Percentiles rank a stretch among this genome's conserved stretches.
These are phyloP conservation scores for Pseudogymnoascus sp. DNA, from an alignment of 2,329 filamentous ascomycete species.

Conservation along the genomic window DNA sequence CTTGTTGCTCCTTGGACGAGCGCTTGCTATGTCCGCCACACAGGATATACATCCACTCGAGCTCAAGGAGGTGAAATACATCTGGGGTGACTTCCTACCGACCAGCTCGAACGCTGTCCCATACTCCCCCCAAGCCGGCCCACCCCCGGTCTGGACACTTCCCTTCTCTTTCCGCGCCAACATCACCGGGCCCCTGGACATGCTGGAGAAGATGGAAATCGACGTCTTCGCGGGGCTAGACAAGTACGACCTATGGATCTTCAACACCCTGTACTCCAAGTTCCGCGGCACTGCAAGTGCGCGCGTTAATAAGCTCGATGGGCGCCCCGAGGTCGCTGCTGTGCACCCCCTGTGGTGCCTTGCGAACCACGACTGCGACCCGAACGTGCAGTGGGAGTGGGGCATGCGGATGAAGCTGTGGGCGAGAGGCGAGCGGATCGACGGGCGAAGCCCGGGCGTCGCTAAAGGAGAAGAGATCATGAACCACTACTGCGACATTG, in stretches of 20 bases:
- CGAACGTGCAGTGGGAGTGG: constrained; percentile 94
- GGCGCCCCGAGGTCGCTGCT: constrained; percentile 81
- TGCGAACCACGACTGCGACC: constrained; percentile 92
- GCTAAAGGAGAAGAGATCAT: constrained; percentile 74
- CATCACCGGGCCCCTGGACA: constrained; percentile 63
- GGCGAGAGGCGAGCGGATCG: constrained; percentile 50
- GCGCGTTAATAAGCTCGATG: constrained; percentile 64
- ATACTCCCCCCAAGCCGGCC: constrained; percentile 43
- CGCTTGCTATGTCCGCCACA: constrained; percentile 54
- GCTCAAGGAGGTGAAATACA: constrained; percentile 55
- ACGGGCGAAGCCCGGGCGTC: constrained; percentile 50
- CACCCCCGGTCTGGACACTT: constrained; percentile 56
- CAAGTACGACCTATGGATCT: constrained; percentile 66
- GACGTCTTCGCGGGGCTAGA: constrained; percentile 56
- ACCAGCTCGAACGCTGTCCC: constrained; percentile 44
- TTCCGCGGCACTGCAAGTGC: constrained; percentile 90
- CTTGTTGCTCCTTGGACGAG: constrained; percentile 51
- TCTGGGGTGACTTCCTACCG: constrained; percentile 60
- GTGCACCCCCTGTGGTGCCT: constrained; percentile 95
- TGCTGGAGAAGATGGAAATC: constrained; percentile 77
- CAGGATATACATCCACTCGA: constrained; percentile 54
- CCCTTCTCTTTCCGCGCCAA: constrained; percentile 73
- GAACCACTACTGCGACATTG: constrained; percentile 90
- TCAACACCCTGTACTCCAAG: constrained; percentile 88
- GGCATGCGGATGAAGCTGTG: constrained; percentile 66